Evolutionary conservation across 148 eudicot genomes (phyloP), one percentile per base, ranked within the genome.

Genomic region (Nyssa sinensis): DNA sequence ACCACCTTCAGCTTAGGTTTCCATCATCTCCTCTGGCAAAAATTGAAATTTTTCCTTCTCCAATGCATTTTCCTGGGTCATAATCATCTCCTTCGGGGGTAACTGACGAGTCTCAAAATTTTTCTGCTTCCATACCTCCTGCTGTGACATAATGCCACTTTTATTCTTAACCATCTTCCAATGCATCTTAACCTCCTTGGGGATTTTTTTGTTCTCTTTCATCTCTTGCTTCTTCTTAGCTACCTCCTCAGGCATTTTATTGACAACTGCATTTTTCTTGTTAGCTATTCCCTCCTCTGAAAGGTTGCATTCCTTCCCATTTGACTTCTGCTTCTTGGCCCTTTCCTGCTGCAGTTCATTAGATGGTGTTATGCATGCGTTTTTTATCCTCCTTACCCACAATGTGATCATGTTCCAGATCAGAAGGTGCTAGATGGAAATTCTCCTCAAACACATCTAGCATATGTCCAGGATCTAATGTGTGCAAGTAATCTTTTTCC

Each of bases 141-240:
- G 30, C 62, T 62, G 61, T 32, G 55, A 68, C 17, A 33, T 25
- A 62, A 13, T 0, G 6, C 14, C 11, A 53, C n/a, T 62, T 31
- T 72, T 53, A 39, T 67, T 69, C 73, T 76, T 24, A 37, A 62
- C 64, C 37, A 25, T 28, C 72, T 57, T 47, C 32, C 74, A 59
- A 70, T 67, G 60, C 75, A 73, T 79, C 51, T 69, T 55, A 53
- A 67, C 78, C 7, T 64, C 78, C 71, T 80, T 79, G 37, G 57
- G 75, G 58, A 4, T 17, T 62, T 39, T 32, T 61, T 30, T 59
- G 41, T 71, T 47, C 75, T 44, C 41, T 13, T 30, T 21, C 21
- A 62, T 73, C 72, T 78, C 77, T 27, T 64, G 79, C 65, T 62
- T 66, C 67, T 49, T 74, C 64, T 81, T 71, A 32, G 41, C 58